Conservation (phyloP, 345 rosid genomes). For the Brassica carinata region DNA sequence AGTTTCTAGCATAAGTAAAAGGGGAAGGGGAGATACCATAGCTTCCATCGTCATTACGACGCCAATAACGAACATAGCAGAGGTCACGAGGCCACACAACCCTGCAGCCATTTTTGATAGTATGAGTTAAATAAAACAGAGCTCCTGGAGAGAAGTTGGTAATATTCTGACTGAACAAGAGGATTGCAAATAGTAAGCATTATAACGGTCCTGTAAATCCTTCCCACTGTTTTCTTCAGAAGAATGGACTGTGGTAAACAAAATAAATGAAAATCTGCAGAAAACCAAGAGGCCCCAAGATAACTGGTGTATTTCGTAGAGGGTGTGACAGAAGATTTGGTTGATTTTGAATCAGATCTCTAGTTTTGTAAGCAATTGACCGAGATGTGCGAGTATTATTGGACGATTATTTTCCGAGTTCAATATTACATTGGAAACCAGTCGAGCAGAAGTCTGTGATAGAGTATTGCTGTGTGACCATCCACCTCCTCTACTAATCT, state of each 20-base stretch:
- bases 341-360: neutral
- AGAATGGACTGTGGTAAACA: neutral
- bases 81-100: conserved; percentile 99
- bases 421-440: conserved; percentile 83
- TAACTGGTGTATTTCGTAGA: neutral
- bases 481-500: conserved; percentile 99
- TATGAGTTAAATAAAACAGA: conserved; percentile 6
- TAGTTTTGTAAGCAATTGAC: neutral
- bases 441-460: conserved; percentile 95
- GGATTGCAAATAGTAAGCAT: conserved; percentile 1
- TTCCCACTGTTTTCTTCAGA: neutral
- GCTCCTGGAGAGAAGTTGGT: conserved; percentile 11
- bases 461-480: conserved; percentile 97
- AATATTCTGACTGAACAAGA: neutral
- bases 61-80: conserved; percentile 99
- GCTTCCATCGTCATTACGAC: conserved; percentile 98
- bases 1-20: conserved; percentile 19
- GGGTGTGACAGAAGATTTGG: neutral
- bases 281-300: conserved; percentile 5
- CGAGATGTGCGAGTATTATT: neutral
- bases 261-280: neutral
- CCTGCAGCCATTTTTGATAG: conserved; percentile 52
- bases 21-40: conserved; percentile 62
- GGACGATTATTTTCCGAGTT: neutral
- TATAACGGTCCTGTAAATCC: neutral